Conservation (phyloP, 2,329 filamentous ascomycete species). For the Xylariaceae sp. region DNA sequence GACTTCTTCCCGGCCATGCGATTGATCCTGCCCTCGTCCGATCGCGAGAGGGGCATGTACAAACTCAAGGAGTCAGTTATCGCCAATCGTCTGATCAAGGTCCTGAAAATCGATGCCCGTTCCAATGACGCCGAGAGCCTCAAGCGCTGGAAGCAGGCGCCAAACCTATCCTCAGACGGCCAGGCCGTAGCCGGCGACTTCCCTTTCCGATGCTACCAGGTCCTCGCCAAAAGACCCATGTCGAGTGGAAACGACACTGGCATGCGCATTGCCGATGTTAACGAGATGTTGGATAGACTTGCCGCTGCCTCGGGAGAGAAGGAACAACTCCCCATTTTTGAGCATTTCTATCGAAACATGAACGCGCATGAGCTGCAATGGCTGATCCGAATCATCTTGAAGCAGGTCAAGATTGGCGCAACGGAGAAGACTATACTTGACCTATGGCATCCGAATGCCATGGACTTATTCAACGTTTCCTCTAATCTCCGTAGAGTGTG, state of each 20-base stretch:
- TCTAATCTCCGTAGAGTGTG: conserved; percentile 88
- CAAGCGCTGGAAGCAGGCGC: conserved; percentile 85
- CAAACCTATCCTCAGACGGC: conserved; percentile 53
- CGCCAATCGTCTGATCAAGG: conserved; percentile 83
- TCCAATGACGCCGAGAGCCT: conserved; percentile 85
- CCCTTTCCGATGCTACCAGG: conserved; percentile 81
- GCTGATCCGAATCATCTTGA: conserved; percentile 89
- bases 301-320: conserved; percentile 74
- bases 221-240: conserved; percentile 80
- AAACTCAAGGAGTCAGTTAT: conserved; percentile 91
- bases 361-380: conserved; percentile 91
- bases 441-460: conserved; percentile 76
- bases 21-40: conserved; percentile 88
- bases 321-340: conserved; percentile 78
- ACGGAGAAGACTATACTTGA: conserved; percentile 87
- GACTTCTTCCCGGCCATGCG: conserved; percentile 93
- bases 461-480: conserved; percentile 81
- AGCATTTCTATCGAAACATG: conserved; percentile 85
- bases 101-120: conserved; percentile 87
- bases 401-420: conserved; percentile 70
- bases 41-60: conserved; percentile 88
- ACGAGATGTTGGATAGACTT: conserved; percentile 76
- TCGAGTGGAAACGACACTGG: conserved; percentile 55
- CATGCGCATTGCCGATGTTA: conserved; percentile 88
- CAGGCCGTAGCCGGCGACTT: conserved; percentile 80